Conservation (phyloP, 306 rosid species). For the Corylus heterophylla region DNA sequence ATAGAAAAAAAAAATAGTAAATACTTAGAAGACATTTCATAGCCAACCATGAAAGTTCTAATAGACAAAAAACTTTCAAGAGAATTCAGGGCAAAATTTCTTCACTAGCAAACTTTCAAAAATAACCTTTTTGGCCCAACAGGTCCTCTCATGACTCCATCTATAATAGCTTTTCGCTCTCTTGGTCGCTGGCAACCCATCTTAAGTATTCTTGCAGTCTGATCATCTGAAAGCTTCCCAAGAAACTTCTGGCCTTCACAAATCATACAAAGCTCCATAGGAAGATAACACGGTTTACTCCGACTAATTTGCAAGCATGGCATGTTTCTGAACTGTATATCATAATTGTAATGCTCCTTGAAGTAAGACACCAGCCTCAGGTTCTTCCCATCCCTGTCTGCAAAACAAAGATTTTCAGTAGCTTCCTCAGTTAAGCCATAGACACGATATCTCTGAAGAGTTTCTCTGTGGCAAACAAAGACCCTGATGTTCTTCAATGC, state of each 20-base stretch:
- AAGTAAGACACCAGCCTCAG: slow-evolving; percentile 79
- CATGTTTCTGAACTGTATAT: slow-evolving; percentile 73
- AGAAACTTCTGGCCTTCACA: slow-evolving; percentile 98
- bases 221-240: slow-evolving; percentile 92
- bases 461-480: slow-evolving; percentile 96
- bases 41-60: slow-evolving; percentile 6
- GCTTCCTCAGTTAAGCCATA: slow-evolving; percentile 83
- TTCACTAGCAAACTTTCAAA: neutral
- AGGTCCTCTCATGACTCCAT: slow-evolving; percentile 80
- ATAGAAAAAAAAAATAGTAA: slow-evolving; percentile 23
- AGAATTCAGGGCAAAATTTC: neutral
- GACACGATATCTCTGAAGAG: slow-evolving; percentile 89
- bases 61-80: neutral
- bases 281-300: slow-evolving; percentile 96
- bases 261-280: slow-evolving; percentile 96
- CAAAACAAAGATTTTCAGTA: slow-evolving; percentile 92
- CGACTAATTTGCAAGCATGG: slow-evolving; percentile 96
- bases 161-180: slow-evolving; percentile 80
- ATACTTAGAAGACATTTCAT: slow-evolving; percentile 10
- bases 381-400: slow-evolving; percentile 82
- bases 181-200: slow-evolving; percentile 95
- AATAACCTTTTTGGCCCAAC: slow-evolving; percentile 86
- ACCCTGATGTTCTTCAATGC: slow-evolving; percentile 84
- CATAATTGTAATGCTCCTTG: slow-evolving; percentile 92
- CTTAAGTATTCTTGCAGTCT: slow-evolving; percentile 90